Conservation (phyloP, 257 asterid genomes). For the Rauvolfia tetraphylla region DNA sequence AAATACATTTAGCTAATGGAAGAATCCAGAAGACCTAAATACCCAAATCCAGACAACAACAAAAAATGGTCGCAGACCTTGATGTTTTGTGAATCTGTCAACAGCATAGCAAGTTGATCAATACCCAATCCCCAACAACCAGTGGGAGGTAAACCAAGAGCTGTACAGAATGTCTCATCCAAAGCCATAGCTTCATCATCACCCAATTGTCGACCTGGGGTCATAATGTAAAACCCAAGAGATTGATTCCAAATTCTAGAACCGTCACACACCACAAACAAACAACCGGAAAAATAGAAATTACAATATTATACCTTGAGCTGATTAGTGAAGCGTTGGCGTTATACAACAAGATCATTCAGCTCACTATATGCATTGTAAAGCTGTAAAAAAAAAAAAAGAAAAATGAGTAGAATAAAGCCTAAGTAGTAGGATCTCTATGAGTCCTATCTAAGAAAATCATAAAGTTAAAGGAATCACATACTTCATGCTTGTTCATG, state of each 20-base stretch:
- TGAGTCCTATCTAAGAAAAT: neutral
- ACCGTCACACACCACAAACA: neutral
- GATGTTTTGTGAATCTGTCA: slow-evolving; percentile 92
- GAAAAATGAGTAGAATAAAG: neutral
- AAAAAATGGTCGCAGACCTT: slow-evolving; percentile 43
- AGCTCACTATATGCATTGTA: slow-evolving; percentile 95
- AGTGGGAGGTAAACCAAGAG: slow-evolving; percentile 95
- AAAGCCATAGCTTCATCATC: slow-evolving; percentile 98
- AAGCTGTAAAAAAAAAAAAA: slow-evolving; percentile 36
- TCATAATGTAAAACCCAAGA: neutral
- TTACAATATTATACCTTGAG: slow-evolving; percentile 56
- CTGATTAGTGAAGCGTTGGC: slow-evolving; percentile 89
- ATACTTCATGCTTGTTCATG: slow-evolving; percentile 84
- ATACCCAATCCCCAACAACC: slow-evolving; percentile 98
- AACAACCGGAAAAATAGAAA: neutral
- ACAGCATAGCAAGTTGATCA: slow-evolving; percentile 78
- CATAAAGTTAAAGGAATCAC: slow-evolving; percentile 2
- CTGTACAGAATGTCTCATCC: slow-evolving; percentile 79
- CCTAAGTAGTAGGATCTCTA: no score
- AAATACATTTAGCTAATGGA: neutral
- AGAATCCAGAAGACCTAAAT: neutral
- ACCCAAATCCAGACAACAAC: neutral
- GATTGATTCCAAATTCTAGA: neutral
- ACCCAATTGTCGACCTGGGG: slow-evolving; percentile 86
- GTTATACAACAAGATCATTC: slow-evolving; percentile 93